phyloP scores from a whole-genome alignment of 495 filamentous ascomycete genomes.

The Margaritispora aquatica region DNA sequence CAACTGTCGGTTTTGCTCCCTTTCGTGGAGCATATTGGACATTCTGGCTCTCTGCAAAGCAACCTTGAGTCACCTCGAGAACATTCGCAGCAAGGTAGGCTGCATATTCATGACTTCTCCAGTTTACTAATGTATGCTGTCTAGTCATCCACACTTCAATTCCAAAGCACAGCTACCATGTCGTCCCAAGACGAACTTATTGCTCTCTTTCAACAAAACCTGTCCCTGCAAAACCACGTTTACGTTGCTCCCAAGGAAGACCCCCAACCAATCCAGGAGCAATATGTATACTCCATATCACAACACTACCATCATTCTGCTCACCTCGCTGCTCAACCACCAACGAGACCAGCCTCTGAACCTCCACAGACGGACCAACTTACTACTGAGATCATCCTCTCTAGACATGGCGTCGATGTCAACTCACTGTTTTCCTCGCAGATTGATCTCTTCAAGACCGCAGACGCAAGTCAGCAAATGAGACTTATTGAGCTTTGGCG shows the following conservation, averaged over 20 bases:
- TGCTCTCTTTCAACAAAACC: conserved; percentile 58
- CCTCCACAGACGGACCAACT: conserved; percentile 38
- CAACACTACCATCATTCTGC: conserved; percentile 73
- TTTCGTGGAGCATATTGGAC: conserved; percentile 13
- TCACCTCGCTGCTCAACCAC: conserved; percentile 36
- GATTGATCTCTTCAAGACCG: conserved; percentile 53
- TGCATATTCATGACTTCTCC: conserved; percentile 10
- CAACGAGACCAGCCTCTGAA: conserved; percentile 40
- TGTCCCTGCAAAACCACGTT: conserved; percentile 44
- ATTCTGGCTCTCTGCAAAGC: conserved; percentile 20
- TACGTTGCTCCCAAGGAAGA: conserved; percentile 25
- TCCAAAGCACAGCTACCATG: conserved; percentile 26
- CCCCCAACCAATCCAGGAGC: conserved; percentile 16
- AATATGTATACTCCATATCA: conserved; percentile 58
- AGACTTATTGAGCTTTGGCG: conserved; percentile 63
- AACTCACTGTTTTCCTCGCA: conserved; percentile 48
- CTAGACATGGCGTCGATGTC: conserved; percentile 47
- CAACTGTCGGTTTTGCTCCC: conserved; percentile 15
- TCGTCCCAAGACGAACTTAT: conserved; percentile 60
- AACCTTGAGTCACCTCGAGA: conserved; percentile 17
- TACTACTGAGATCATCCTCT: conserved; percentile 39
- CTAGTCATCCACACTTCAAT: conserved; percentile 11
- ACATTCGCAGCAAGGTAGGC: conserved; percentile 26
- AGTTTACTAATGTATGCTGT: conserved; percentile 12
- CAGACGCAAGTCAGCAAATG: conserved; percentile 48